Evolutionary conservation across 192 early-diverging fungal genomes (phyloP).

Genomic region (Coemansia sp.): DNA sequence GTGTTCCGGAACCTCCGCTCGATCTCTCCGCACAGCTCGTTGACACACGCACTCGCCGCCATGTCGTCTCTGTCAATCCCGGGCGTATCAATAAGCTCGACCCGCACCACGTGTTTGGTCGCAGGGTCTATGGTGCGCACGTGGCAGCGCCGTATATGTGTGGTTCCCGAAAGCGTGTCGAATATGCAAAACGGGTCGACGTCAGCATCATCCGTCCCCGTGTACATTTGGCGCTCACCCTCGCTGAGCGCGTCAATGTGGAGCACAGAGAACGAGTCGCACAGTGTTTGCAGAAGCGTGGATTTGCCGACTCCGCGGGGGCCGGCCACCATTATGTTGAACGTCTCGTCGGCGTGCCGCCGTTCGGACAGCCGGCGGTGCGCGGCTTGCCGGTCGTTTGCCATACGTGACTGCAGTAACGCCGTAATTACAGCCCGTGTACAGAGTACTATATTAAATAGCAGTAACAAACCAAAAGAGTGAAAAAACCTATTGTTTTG

Average conservation of each 20-base stretch:
- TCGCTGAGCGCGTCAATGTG: conserved; percentile 29
- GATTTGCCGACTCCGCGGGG: conserved; percentile 69
- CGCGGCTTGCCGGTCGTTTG: conserved; percentile 1
- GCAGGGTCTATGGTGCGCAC: conserved; percentile 19
- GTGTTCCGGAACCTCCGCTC: conserved; percentile 33
- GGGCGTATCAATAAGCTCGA: conserved; percentile 51
- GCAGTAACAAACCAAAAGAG: too few species aligned
- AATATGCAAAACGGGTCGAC: conserved; percentile 52
- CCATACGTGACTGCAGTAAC: too few species aligned
- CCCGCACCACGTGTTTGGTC: conserved; percentile 5
- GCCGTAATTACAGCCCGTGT: too few species aligned
- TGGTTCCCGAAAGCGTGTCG: conserved; percentile 37
- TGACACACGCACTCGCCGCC: conserved; percentile 4
- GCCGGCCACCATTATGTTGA: conserved; percentile 49
- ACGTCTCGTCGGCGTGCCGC: conserved; percentile 31
- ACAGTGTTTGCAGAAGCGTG: conserved; percentile 68
- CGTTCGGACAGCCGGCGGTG: conserved; percentile 25
- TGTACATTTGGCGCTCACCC: conserved; percentile 18
- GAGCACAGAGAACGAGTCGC: conserved; percentile 54
- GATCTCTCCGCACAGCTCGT: conserved; percentile 31
- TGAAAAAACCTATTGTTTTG: too few species aligned
- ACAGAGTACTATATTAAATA: too few species aligned
- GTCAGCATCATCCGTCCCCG: conserved; percentile 15
- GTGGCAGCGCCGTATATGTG: conserved; percentile 20
- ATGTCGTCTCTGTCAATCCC: conserved; percentile 35